Conservation (phyloP, 257 asterid genomes). For the Solanum boliviense region DNA sequence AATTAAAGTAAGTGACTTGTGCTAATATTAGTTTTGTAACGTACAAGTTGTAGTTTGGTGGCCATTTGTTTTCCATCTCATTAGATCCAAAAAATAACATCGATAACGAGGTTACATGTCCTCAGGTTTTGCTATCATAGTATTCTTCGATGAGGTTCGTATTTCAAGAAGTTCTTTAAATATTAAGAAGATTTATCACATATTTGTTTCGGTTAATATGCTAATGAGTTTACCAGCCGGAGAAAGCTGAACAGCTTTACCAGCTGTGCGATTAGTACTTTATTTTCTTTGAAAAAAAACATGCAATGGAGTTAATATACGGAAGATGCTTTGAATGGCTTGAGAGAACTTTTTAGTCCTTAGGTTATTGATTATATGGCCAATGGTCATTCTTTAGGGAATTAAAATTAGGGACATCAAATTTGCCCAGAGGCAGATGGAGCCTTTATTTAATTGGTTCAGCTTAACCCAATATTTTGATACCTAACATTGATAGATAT, state of each 20-base stretch:
- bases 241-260: neutral
- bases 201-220: neutral
- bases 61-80: neutral
- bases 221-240: neutral
- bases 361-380: neutral
- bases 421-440: neutral
- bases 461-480: neutral
- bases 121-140: neutral
- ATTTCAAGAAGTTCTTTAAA: neutral
- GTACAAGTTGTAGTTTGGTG: neutral
- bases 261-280: neutral
- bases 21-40: neutral
- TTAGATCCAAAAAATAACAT: neutral
- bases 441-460: neutral
- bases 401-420: neutral
- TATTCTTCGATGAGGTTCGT: neutral
- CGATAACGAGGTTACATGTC: neutral
- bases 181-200: neutral
- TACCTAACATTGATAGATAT: neutral
- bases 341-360: neutral
- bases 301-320: neutral
- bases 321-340: neutral
- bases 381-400: neutral
- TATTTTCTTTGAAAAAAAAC: neutral
- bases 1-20: conserved; percentile 45